Percentiles rank a stretch among this genome's conserved stretches.
phyloP scores from a whole-genome alignment of 208 protist genomes.

The Kentomonas sorsogonicus region DNA sequence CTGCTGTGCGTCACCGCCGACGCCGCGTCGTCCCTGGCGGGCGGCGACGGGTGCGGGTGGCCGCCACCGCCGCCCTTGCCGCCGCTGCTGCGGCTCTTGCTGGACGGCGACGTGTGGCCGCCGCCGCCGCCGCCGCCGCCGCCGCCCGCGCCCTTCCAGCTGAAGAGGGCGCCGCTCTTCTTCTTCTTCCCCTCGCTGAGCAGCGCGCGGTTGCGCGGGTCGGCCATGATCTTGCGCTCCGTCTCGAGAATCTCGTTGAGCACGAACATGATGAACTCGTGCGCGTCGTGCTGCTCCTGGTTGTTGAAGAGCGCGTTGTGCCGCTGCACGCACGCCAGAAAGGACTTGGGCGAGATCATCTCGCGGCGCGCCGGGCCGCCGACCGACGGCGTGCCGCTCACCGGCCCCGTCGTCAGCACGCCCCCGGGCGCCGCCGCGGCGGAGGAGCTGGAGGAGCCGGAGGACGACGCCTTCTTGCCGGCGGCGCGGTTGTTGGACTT shows the following conservation, averaged over 20 bases:
- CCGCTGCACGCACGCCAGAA: constrained; percentile 45
- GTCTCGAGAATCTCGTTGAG: constrained; percentile 81
- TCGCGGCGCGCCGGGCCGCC: neutral
- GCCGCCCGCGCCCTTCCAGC: constrained; percentile 13
- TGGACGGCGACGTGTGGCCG: neutral
- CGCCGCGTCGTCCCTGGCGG: neutral
- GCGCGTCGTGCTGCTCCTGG: constrained; percentile 84
- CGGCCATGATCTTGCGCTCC: constrained; percentile 61
- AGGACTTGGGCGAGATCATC: constrained; percentile 28
- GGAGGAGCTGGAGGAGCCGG: neutral
- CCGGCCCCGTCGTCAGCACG: too few species aligned
- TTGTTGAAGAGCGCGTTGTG: constrained; percentile 70
- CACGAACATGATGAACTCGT: constrained; percentile 89
- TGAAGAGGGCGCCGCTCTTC: constrained; percentile 30
- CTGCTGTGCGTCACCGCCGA: neutral
- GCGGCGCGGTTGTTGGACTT: constrained; percentile 67
- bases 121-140: neutral
- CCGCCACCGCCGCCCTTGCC: neutral
- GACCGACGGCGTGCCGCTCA: too few species aligned
- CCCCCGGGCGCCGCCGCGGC: too few species aligned
- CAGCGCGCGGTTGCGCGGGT: constrained; percentile 50
- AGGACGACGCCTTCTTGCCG: constrained; percentile 23
- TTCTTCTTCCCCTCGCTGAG: constrained; percentile 47
- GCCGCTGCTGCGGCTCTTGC: neutral
- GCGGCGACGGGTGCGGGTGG: neutral